Base-by-base conservation (phyloP, 306 rosid species). In the Ormosia semicastrata region DNA sequence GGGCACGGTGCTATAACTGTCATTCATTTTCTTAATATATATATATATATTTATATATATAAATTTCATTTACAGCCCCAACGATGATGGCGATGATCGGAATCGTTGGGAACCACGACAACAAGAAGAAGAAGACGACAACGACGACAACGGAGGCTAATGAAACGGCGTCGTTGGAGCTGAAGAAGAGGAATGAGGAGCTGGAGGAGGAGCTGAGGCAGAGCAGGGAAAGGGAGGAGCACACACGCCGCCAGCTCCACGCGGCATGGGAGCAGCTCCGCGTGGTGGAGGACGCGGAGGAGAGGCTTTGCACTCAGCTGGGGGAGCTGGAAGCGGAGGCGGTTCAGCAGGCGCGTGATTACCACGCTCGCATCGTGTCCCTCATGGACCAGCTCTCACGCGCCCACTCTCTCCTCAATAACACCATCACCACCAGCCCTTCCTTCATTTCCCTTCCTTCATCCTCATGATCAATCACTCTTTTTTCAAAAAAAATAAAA, bases 301-400 rank as follows among this genome's bases (percentile, higher is more conserved):
- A 94, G 81, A 85, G 88, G 8, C 91, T 94, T 17, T 94, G 92
- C 58, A 82, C 76, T 0, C 97, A 94, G 89, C 89, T 94, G 3
- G 97, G 94, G 0, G 97, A 92, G 50, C 87, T 92, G 1, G 98
- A 94, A 67, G 97, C 95, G 0, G 97, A 94, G 75, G 86, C 91
- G 2, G 75, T 94, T 3, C 24, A 64, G 2, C 81, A 89, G 85
- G 98, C 97, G 59, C 92, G 94, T 60, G 82, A 84, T 0, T 82
- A 92, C 56, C 88, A 87, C 46, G 88, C 85, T 0, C 92, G 88
- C 17, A 80, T 92, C 10, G 39, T 83, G 8, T 53, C 91, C 8
- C 93, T 94, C 14, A 44, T 65, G 67, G 66, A 84, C 34, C 90
- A 94, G 73, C 92, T 94, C 62, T 81, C 95, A 0, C 88, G 52